Percentiles rank a stretch among this genome's conserved stretches.
phyloP scores from a whole-genome alignment of 352 stramenopile genomes.

The Phytophthora crassamura region DNA sequence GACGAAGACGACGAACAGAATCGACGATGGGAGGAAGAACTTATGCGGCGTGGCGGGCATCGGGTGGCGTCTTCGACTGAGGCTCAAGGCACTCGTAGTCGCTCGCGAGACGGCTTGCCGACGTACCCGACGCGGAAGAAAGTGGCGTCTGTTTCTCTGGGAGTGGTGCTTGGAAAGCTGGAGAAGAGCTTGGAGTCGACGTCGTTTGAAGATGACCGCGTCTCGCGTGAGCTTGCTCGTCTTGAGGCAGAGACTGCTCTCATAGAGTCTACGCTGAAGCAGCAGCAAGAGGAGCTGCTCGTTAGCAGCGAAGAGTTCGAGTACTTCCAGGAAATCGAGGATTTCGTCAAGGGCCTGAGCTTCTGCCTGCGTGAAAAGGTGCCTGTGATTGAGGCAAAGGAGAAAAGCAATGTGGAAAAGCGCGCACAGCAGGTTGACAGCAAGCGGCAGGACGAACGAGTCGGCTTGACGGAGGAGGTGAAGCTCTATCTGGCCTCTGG shows the following conservation, averaged over 20 bases:
- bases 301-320: slow-evolving; percentile 75
- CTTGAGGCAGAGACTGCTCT: slow-evolving; percentile 57
- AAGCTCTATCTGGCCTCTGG: slow-evolving; percentile 24
- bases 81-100: slow-evolving; percentile 4
- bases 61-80: slow-evolving; percentile 15
- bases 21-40: slow-evolving; percentile 74
- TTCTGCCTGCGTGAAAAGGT: slow-evolving; percentile 80
- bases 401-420: slow-evolving; percentile 37
- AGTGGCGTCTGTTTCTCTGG: slow-evolving; percentile 53
- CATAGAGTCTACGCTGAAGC: slow-evolving; percentile 45
- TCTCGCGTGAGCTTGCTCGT: slow-evolving; percentile 54
- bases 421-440: slow-evolving; percentile 27
- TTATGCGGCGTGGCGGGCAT: slow-evolving; percentile 77
- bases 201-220: slow-evolving; percentile 53
- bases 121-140: slow-evolving; percentile 64
- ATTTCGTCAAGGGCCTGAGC: slow-evolving; percentile 76
- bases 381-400: slow-evolving; percentile 53
- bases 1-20: slow-evolving; percentile 60
- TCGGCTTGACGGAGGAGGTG: slow-evolving; percentile 14
- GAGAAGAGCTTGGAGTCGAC: slow-evolving; percentile 57
- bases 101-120: slow-evolving; percentile 18
- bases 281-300: slow-evolving; percentile 60
- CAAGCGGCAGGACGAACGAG: slow-evolving; percentile 23
- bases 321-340: slow-evolving; percentile 79
- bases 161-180: slow-evolving; percentile 58